phyloP scores from a whole-genome alignment of 129 eudicot genomes.

The Artemisia annua region DNA sequence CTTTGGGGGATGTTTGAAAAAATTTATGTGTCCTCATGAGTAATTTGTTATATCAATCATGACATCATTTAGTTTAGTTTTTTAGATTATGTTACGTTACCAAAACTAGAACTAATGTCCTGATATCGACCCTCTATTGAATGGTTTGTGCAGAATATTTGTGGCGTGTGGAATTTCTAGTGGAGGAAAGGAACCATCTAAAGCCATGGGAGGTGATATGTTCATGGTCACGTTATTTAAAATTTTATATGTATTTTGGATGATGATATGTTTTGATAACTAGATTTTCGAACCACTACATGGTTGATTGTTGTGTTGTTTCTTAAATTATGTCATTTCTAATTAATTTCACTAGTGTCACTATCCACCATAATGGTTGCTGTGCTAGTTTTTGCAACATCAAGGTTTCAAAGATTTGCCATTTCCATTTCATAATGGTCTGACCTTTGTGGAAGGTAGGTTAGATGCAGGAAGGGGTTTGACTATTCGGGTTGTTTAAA shows the following conservation, averaged over 20 bases:
- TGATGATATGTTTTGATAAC: conserved; percentile 2
- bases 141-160: background rate
- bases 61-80: too few relatives aligned
- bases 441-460: too few relatives aligned
- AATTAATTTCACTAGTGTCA: background rate
- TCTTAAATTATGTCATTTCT: background rate
- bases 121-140: background rate
- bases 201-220: background rate
- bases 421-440: too few relatives aligned
- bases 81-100: background rate
- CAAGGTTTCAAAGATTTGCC: too few relatives aligned
- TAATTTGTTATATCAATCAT: too few relatives aligned
- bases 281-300: background rate
- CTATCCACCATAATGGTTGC: too few relatives aligned
- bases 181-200: too few relatives aligned
- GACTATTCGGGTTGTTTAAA: too few relatives aligned
- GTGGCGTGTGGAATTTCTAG: background rate
- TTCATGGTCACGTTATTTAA: background rate
- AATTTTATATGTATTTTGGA: background rate
- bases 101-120: background rate
- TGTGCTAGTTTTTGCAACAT: too few relatives aligned
- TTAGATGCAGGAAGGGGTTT: too few relatives aligned
- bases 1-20: too few relatives aligned
- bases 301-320: background rate
- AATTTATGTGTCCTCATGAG: too few relatives aligned